phyloP scores from a whole-genome alignment of 2,329 filamentous ascomycete genomes.

The Trichoderma sp. region DNA sequence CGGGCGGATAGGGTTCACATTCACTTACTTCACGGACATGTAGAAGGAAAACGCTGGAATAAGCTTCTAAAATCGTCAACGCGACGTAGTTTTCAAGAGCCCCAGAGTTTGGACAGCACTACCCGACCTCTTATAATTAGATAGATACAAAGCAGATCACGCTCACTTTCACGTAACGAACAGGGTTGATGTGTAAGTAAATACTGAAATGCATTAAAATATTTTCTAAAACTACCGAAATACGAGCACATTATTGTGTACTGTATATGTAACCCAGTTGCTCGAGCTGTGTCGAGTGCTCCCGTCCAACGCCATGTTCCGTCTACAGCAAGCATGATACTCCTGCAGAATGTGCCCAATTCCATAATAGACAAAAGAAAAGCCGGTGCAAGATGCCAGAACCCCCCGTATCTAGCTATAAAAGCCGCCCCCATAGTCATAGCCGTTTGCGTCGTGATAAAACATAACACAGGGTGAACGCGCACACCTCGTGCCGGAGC shows the following conservation, averaged over 20 bases:
- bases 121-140: background rate
- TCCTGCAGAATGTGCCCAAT: conserved; percentile 2
- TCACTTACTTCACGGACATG: background rate
- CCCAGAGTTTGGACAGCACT: background rate
- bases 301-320: conserved; percentile 6
- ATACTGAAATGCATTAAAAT: conserved; percentile 1
- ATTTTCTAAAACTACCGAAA: background rate
- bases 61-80: background rate
- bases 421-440: conserved; percentile 12
- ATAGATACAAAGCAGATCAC: background rate
- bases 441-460: conserved; percentile 17
- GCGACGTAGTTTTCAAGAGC: too few species aligned
- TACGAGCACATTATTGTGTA: background rate
- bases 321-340: background rate
- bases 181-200: background rate
- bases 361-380: conserved; percentile 13
- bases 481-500: background rate
- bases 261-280: background rate
- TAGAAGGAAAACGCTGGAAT: background rate
- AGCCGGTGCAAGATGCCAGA: background rate
- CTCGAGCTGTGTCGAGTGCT: background rate
- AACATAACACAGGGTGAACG: conserved; percentile 5
- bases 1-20: background rate
- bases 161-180: background rate
- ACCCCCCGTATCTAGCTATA: conserved; percentile 1